A percentile compares a stretch with the other conserved stretches of the same genome.
Conservation (phyloP, 2,329 filamentous ascomycete species). For the Fusarium tjaetaba region DNA sequence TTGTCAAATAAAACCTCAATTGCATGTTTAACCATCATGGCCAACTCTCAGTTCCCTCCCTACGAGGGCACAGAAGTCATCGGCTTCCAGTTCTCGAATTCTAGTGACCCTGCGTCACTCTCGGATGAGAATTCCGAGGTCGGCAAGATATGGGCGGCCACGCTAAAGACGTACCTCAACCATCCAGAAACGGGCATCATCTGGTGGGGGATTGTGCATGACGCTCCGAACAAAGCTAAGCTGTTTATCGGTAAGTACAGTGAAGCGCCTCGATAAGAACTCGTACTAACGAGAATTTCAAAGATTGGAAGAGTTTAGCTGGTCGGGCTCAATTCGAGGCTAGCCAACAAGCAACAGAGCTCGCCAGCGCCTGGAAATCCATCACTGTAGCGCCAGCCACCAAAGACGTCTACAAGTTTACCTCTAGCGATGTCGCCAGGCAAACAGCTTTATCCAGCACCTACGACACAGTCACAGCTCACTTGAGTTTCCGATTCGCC, state of each 20-base stretch:
- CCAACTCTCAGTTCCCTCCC: neutral
- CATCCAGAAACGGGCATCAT: slow-evolving; percentile 12
- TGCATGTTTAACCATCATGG: neutral
- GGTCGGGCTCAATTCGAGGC: neutral
- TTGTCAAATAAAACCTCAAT: neutral
- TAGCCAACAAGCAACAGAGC: neutral
- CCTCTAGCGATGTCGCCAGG: neutral
- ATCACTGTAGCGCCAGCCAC: neutral
- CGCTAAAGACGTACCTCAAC: slow-evolving; percentile 10
- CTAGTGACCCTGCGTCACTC: neutral
- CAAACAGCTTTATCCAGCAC: neutral
- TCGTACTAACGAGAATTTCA: too few relatives aligned
- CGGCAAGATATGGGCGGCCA: slow-evolving; percentile 16
- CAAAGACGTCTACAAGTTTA: neutral
- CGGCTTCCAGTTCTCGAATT: neutral
- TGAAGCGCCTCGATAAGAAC: neutral
- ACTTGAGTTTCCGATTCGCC: neutral
- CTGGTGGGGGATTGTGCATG: slow-evolving; percentile 13
- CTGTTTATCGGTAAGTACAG: neutral
- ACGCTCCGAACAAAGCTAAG: neutral
- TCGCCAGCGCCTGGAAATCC: neutral
- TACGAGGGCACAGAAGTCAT: neutral
- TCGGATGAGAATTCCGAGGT: neutral
- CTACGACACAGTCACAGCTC: neutral
- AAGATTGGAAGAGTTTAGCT: neutral